Evolutionary conservation across 176 grass and related monocot species (phyloP), one percentile per base, ranked within the genome.

Genomic region (Oryza australiensis): DNA sequence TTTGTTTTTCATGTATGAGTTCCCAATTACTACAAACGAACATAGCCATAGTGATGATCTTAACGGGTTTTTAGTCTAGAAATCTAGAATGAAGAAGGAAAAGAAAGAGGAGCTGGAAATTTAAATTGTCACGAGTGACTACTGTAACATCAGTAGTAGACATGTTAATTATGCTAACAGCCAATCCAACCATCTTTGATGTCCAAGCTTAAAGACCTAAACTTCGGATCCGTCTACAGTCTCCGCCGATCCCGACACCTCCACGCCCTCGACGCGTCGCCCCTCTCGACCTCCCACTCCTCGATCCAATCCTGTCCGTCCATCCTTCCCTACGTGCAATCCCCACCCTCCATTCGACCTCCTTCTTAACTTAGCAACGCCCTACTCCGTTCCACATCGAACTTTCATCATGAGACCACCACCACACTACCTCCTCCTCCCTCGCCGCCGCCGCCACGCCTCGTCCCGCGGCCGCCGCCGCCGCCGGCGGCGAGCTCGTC

Each of bases 391-490:
- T 45, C 62, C 45, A 20, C 15, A n/a, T 64, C 66, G 5, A 75
- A 45, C 70, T 72, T 81, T 82, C 71, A 76, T 88, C 86, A 97
- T 92, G 92, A 97, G 84, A 85, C 83, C 83, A 75, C 75, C 86
- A 5, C 74, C 51, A 5, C 37, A 12, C 40, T 45, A 34, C 46
- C 27, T 33, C 70, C 71, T 63, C 49, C 81, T 20, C 55, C 82
- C 10, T 70, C 62, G 20, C 82, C 83, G 30, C 86, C 73, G 16
- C 53, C 76, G 32, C 65, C 24, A 28, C 66, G 22, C 27, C 42
- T 32, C 73, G 12, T 76, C 70, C 73, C 29, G 34, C 28, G 35
- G 32, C 62, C 72, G 42, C 42, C 32, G 27, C 30, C 27, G 59
- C 29, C 28, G 49, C 81, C 16, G 53, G 74, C 9, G 3, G 35